Percentiles rank a stretch among this genome's conserved stretches.
Conservation (phyloP, 805 yeast genomes). For the Nakazawaea wickerhamii region DNA sequence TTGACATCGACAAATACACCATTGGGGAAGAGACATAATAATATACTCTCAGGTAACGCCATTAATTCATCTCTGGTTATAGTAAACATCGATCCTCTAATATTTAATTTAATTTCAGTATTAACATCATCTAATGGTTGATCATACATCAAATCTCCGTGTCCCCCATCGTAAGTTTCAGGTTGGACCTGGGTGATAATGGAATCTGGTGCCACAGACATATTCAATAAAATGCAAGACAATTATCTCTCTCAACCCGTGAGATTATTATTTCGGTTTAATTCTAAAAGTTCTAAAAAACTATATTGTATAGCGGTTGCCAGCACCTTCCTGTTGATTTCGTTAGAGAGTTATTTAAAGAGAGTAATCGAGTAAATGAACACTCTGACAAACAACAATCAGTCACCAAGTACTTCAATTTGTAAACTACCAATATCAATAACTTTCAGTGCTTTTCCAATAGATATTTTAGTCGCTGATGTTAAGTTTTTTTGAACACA, state of each 20-base stretch:
- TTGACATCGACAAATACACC: conserved; percentile 78
- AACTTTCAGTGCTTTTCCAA: no score
- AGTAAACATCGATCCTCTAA: conserved; percentile 68
- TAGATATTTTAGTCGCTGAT: no score
- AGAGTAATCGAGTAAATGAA: neutral
- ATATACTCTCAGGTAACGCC: conserved; percentile 85
- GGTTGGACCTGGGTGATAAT: conserved; percentile 71
- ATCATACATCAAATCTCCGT: conserved; percentile 10
- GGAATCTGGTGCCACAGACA: conserved; percentile 22
- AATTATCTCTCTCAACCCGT: neutral
- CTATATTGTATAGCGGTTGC: conserved; percentile 10
- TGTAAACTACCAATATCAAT: no score
- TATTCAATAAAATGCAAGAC: no score
- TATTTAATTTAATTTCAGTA: conserved; percentile 68
- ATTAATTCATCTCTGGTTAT: conserved; percentile 85
- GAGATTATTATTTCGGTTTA: neutral
- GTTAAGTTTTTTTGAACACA: no score
- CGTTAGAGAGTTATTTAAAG: conserved; percentile 12
- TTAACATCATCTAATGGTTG: conserved; percentile 41
- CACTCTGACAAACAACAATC: no score
- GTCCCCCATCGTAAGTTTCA: conserved; percentile 25
- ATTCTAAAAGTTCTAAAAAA: no score
- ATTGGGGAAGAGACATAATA: conserved; percentile 83
- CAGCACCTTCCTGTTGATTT: conserved; percentile 14
- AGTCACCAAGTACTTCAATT: no score